Base-by-base conservation (phyloP, 2,329 filamentous ascomycete species). In the Elsinoe batatas region DNA sequence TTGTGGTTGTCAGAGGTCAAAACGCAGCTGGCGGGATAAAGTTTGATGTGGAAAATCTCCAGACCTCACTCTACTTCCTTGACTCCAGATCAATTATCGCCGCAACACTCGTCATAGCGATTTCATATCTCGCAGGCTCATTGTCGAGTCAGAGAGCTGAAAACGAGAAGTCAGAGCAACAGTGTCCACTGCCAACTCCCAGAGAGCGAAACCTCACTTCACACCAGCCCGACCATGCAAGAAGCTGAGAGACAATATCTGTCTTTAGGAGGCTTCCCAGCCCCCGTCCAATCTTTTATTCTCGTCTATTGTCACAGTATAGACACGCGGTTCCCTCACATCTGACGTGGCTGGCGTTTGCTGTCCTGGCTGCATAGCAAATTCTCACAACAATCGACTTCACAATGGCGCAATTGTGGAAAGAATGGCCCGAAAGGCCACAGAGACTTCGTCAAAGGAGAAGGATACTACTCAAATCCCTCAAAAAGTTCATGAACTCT, bases 211-310 rank as follows among this genome's bases (percentile, higher is more conserved):
- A 20, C 32, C 33, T 51, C 35, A 22, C 33, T 4, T 26, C 18
- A 37, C 7, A 17, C 20, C 32, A 17, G 37, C 35, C n/a, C 38
- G 15, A 56, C 35, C 22, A 57, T 53, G 47, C 47, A 30, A 44
- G 55, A 50, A 57, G 47, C 55, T 43, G 46, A 57, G 47, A 53
- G 38, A 51, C 55, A 35, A 32, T 26, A 32, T 18, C n/a, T 43
- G 46, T 57, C 47, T 57, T 42, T 50, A 57, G 47, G 55, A 53
- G 55, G 55, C 47, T 57, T 57, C 55, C 30, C 17, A 36, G 53
- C 53, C 38, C 53, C 38, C 40, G 37, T 36, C 15, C 35, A 38
- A 13, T 53, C 37, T 13, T 57, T 57, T 15, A 20, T 43, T 8
- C 37, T 38, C 8, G 15, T 49, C n/a, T 57, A 54, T 35, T 30